Percentiles rank a stretch among this genome's conserved stretches.
phyloP scores from a whole-genome alignment of 768 basidiomycete genomes.

The Rhodotorula babjevae region DNA sequence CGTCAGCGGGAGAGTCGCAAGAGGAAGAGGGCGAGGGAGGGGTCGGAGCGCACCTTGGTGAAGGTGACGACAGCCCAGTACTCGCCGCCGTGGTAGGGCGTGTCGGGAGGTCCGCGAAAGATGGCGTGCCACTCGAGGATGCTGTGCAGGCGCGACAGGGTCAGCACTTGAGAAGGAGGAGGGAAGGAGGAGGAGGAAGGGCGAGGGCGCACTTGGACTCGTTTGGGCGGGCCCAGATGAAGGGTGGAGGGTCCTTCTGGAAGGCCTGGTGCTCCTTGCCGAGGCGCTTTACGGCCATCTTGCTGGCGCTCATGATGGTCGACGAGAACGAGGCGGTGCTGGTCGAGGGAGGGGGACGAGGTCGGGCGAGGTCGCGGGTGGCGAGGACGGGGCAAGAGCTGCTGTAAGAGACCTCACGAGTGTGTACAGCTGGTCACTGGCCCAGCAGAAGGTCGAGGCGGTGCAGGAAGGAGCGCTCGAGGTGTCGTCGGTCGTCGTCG shows the following conservation, averaged over 20 bases:
- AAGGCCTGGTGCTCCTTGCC: constrained; percentile 84
- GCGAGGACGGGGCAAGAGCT: too few species aligned
- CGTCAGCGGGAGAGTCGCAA: not conserved
- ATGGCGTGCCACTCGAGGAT: constrained; percentile 41
- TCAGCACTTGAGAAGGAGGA: too few species aligned
- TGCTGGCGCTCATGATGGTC: not conserved
- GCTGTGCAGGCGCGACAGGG: not conserved
- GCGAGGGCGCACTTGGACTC: constrained; percentile 57
- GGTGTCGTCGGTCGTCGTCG: too few species aligned
- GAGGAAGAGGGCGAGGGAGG: constrained; percentile 44
- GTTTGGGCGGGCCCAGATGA: constrained; percentile 89
- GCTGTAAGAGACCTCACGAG: too few species aligned
- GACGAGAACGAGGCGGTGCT: not conserved
- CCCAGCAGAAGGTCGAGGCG: too few species aligned
- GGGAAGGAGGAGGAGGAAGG: not conserved
- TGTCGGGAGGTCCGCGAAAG: constrained; percentile 84
- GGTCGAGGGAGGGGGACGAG: too few species aligned
- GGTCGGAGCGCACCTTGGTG: constrained; percentile 52
- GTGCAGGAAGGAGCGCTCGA: too few species aligned
- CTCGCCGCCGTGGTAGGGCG: constrained; percentile 84
- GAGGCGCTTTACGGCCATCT: constrained; percentile 46
- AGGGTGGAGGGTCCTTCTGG: constrained; percentile 90
- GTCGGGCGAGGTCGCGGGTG: too few species aligned
- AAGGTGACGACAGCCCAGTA: constrained; percentile 90
- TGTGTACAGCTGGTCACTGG: too few species aligned